A percentile compares a stretch with the other conserved stretches of the same genome.
phyloP scores from a whole-genome alignment of 768 basidiomycete genomes.

The Termitomyces sp. region DNA sequence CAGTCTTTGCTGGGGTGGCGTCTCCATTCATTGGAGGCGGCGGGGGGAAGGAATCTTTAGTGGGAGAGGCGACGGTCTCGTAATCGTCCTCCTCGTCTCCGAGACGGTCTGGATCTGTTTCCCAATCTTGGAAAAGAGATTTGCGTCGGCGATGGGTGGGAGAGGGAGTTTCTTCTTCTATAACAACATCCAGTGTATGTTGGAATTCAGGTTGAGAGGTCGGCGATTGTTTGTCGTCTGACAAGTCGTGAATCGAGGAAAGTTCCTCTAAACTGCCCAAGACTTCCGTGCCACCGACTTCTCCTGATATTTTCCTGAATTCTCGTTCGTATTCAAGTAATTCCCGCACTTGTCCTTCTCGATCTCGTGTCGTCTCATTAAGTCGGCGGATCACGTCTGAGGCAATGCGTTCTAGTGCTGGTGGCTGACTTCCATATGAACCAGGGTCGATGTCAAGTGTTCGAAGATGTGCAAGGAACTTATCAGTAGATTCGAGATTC shows the following conservation, averaged over 20 bases:
- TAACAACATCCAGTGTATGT: constrained; percentile 23
- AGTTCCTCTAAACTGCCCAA: constrained; percentile 67
- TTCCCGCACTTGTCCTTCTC: constrained; percentile 79
- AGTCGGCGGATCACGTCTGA: constrained; percentile 73
- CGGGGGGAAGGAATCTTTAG: constrained; percentile 53
- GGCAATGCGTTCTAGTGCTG: constrained; percentile 62
- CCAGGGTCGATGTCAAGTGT: constrained; percentile 54
- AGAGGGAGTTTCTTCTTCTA: constrained; percentile 32
- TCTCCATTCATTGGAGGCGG: constrained; percentile 44
- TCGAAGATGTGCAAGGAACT: constrained; percentile 69
- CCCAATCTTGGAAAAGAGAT: constrained; percentile 49
- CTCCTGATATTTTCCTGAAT: constrained; percentile 69
- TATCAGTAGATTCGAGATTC: constrained; percentile 72
- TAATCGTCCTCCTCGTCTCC: constrained; percentile 43
- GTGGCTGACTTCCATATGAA: constrained; percentile 29
- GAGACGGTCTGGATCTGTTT: constrained; percentile 49
- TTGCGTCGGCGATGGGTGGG: constrained; percentile 19
- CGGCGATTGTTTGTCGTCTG: constrained; percentile 25
- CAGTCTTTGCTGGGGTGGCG: constrained; percentile 51
- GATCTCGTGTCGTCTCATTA: constrained; percentile 68
- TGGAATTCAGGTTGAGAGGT: constrained; percentile 14
- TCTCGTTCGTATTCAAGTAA: constrained; percentile 75
- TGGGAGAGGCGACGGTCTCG: constrained; percentile 42
- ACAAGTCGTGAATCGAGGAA: constrained; percentile 37
- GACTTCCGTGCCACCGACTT: constrained; percentile 72